A percentile compares a stretch with the other conserved stretches of the same genome.
Evolutionary conservation across 2,329 filamentous ascomycete species (phyloP).

Genomic region (Beauveria caledonica): DNA sequence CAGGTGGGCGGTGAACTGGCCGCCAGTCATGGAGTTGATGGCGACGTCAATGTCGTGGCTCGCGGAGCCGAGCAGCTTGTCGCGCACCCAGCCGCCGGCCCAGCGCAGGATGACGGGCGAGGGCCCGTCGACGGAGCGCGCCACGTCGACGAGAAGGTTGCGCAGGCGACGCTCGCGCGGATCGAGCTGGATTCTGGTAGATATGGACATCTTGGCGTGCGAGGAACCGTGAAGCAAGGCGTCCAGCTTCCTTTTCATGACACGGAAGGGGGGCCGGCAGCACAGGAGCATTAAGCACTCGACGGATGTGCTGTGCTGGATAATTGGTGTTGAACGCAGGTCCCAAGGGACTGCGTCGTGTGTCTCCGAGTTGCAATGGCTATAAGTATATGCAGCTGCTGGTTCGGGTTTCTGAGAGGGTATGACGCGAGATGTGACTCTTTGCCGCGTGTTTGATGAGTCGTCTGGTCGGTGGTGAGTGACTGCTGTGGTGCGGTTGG

Average conservation of each 20-base stretch:
- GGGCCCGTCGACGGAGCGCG: slow-evolving; percentile 47
- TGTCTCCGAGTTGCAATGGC: not conserved
- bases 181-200: slow-evolving; percentile 47
- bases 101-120: slow-evolving; percentile 57
- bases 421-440: not conserved
- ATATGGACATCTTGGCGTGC: slow-evolving; percentile 15
- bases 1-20: slow-evolving; percentile 62
- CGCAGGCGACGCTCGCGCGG: slow-evolving; percentile 64
- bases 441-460: slow-evolving; percentile 1
- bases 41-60: slow-evolving; percentile 81
- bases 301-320: not conserved
- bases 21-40: slow-evolving; percentile 79
- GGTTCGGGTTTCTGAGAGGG: not conserved
- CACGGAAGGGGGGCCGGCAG: slow-evolving; percentile 12
- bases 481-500: not conserved
- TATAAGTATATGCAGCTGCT: not conserved
- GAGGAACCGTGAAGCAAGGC: slow-evolving; percentile 18
- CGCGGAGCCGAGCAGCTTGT: slow-evolving; percentile 64
- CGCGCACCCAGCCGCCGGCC: slow-evolving; percentile 82
- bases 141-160: slow-evolving; percentile 74
- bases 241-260: slow-evolving; percentile 29
- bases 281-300: slow-evolving; percentile 4
- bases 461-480: not conserved
- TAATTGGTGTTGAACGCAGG: not conserved
- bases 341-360: slow-evolving; percentile 3